Percentiles rank a stretch among this genome's conserved stretches.
phyloP scores from a whole-genome alignment of 331 rosid species.

The Malus hybrid region DNA sequence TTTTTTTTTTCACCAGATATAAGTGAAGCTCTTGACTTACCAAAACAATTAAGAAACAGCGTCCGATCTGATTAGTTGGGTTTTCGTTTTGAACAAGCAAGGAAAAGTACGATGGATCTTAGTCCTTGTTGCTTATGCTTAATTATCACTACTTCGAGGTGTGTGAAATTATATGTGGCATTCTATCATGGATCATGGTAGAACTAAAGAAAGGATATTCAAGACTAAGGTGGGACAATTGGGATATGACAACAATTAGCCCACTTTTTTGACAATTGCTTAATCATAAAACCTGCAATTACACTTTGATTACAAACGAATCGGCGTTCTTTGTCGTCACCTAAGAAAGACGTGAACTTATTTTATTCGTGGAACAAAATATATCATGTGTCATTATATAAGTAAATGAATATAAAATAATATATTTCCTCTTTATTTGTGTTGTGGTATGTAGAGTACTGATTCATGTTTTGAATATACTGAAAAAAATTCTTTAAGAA shows the following conservation, averaged over 20 bases:
- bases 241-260: not conserved
- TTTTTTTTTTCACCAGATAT: not conserved
- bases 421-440: too few species aligned
- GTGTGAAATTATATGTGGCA: not conserved
- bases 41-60: not conserved
- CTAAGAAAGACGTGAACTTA: not conserved
- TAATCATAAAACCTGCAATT: not conserved
- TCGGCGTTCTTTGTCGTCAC: not conserved
- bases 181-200: not conserved
- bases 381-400: not conserved
- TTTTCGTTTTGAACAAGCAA: not conserved
- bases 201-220: not conserved
- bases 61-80: not conserved
- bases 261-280: not conserved
- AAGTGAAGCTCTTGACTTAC: not conserved
- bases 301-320: not conserved
- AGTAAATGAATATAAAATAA: too few species aligned
- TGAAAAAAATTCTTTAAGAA: too few species aligned
- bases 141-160: not conserved
- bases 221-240: not conserved
- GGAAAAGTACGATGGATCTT: not conserved
- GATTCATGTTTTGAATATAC: too few species aligned
- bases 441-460: too few species aligned
- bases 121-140: not conserved
- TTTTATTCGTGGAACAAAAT: not conserved